Evolutionary conservation across 164 flowering plant genomes (phyloP), one percentile per base, ranked within the genome.

Genomic region (Vitis cinerea): DNA sequence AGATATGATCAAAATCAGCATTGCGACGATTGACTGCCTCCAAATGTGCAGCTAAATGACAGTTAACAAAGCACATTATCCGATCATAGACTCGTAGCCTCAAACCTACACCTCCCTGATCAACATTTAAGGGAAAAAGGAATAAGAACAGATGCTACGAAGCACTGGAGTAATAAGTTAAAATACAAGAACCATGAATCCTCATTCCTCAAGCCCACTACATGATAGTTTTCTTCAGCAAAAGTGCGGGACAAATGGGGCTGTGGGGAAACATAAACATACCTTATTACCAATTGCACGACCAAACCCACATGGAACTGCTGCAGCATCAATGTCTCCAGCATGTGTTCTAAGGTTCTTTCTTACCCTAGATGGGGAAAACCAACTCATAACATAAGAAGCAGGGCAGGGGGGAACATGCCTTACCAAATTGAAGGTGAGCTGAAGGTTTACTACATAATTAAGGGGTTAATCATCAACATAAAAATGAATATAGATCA

Each of bases 231-330:
- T 37, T 37, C 44, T 2, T 37, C 44, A 37, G 4, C 44, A 37
- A 37, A 31, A 37, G 27, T 23, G 27, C 27, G 1, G 27, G 27
- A 23, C 27, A 23, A 23, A 23, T 23, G 27, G 27, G 27, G 27
- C 27, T 23, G 2, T 23, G 2, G 27, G 27, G 61, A n/a, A 59
- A 75, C 16, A 69, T 14, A 69, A 3, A 65, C 70, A 53, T 77
- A 96, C 99, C 96, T 96, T 96, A 71, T 96, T 96, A 57, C 99
- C 99, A 74, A 96, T 89, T 56, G 99, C 93, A 77, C 97, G 97
- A 27, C 99, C 99, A 69, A 93, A 83, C 53, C 99, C 99, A 81
- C 99, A 96, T 59, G 99, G 89, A 73, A 96, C 98, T 61, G 98
- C 99, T 50, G 86, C 94, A 66, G 87, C 98, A 79, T 92, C 99